A percentile compares a stretch with the other conserved stretches of the same genome.
Conservation (phyloP, 2,329 filamentous ascomycete species). For the Colletotrichum musicola region DNA sequence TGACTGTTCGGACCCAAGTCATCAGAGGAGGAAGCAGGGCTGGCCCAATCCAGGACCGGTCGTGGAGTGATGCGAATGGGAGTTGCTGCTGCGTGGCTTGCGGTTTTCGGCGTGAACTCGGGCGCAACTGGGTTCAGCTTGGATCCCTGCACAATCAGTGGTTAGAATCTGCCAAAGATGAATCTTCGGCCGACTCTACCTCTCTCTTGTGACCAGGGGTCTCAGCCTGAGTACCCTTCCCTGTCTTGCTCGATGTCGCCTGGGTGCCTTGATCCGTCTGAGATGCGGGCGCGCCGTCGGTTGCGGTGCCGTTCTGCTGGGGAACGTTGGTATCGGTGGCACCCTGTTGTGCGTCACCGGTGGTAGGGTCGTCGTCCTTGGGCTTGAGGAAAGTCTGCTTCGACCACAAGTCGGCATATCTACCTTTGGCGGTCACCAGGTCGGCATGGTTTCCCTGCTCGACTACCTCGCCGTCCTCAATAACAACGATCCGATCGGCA, state of each 20-base stretch:
- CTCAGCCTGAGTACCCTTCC: slow-evolving; percentile 42
- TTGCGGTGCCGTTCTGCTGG: slow-evolving; percentile 43
- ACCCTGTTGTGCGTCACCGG: slow-evolving; percentile 3
- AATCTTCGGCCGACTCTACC: slow-evolving; percentile 57
- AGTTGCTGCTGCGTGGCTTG: slow-evolving; percentile 23
- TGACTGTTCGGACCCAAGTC: neutral
- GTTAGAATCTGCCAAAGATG: slow-evolving; percentile 54
- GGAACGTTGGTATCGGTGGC: slow-evolving; percentile 54
- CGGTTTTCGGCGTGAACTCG: slow-evolving; percentile 64
- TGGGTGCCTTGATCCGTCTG: slow-evolving; percentile 38
- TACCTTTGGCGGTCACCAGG: slow-evolving; percentile 68
- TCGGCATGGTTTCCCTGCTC: slow-evolving; percentile 73
- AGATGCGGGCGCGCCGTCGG: slow-evolving; percentile 40
- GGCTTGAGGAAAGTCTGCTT: slow-evolving; percentile 70
- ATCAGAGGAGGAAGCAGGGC: slow-evolving; percentile 19
- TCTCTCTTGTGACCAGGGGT: slow-evolving; percentile 59
- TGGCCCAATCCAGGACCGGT: slow-evolving; percentile 23
- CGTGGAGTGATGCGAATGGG: neutral
- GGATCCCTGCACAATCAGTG: slow-evolving; percentile 58
- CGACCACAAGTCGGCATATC: slow-evolving; percentile 75
- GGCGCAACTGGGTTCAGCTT: slow-evolving; percentile 68
- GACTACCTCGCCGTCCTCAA: slow-evolving; percentile 72
- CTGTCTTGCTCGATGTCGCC: slow-evolving; percentile 42
- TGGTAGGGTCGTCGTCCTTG: slow-evolving; percentile 50
- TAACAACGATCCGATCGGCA: slow-evolving; percentile 75